Evolutionary conservation across 495 filamentous ascomycete species (phyloP).

Genomic region (Neohortaea acidophila): DNA sequence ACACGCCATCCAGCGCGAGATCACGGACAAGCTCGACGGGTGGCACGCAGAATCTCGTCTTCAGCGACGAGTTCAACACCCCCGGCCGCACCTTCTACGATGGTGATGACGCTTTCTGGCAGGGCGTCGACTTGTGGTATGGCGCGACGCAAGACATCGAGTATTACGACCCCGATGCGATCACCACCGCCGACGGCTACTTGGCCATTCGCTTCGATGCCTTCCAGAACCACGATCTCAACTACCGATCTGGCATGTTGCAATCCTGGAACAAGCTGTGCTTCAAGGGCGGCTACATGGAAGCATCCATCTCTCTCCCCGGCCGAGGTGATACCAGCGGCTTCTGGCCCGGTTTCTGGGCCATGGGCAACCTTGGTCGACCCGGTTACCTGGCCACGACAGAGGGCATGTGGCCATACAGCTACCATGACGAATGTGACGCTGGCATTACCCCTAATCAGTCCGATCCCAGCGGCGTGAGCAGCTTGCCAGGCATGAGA

Average conservation of each 20-base stretch:
- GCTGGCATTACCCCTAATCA: constrained; percentile 25
- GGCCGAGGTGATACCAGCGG: constrained; percentile 20
- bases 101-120: constrained; percentile 57
- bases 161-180: constrained; percentile 73
- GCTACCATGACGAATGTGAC: constrained; percentile 22
- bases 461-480: constrained; percentile 21
- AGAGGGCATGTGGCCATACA: constrained; percentile 24
- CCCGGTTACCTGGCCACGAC: constrained; percentile 20
- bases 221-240: constrained; percentile 20
- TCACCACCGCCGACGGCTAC: constrained; percentile 36
- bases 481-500: constrained; percentile 20
- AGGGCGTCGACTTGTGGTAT: constrained; percentile 65
- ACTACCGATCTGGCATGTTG: constrained; percentile 26
- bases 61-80: constrained; percentile 66
- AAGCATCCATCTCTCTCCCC: constrained; percentile 23
- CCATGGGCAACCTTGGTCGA: constrained; percentile 22
- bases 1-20: constrained; percentile 47
- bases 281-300: constrained; percentile 23
- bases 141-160: constrained; percentile 63
- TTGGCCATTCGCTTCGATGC: constrained; percentile 22
- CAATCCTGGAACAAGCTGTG: constrained; percentile 25
- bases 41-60: constrained; percentile 50
- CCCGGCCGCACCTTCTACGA: constrained; percentile 58
- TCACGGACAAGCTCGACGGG: constrained; percentile 44
- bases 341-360: constrained; percentile 26